Base-by-base conservation (phyloP, 345 rosid genomes). In the Brassica nigra region DNA sequence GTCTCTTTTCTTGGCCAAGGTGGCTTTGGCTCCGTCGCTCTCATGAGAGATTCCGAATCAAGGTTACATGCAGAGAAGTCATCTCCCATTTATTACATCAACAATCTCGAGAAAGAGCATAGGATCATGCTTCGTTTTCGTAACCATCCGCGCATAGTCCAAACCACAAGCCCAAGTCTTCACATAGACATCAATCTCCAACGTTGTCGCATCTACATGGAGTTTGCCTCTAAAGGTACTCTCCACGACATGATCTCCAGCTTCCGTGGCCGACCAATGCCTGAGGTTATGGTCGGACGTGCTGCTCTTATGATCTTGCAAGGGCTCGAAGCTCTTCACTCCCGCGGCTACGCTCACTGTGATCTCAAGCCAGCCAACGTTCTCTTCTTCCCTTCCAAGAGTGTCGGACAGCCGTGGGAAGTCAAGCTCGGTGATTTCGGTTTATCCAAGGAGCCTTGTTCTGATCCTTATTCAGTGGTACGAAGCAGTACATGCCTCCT, bases 321-420 rank as follows among this genome's bases (percentile, higher is more conserved):
- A 54, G 78, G 78, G 14, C 58, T 75, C 16, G 18, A 33, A 0
- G 73, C 72, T 23, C 79, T 75, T 36, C 79, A 75, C 66, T 36
- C 73, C 2, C 4, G 9, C 6, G 66, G 78, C 23, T 75, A 75
- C 30, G 73, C 28, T 49, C 71, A 74, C 3, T 12, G 70, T 4
- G 78, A 74, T 5, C 49, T 74, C 62, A 74, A 74, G 59, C 70
- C 78, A 33, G 34, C 23, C 27, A 74, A 74, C 52, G 36, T 74
- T 14, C 52, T 74, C 5, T 7, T 74, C 27, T 64, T 74, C 52
- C 70, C 52, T 18, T 64, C 78, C 49, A 47, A 23, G 4, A 12
- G 2, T 6, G 3, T 18, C 0, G 63, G 77, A 64, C 52, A 64
- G 31, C 62, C 49, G 4, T 74, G 62, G 70, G 73, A 76, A 5